phyloP scores from a whole-genome alignment of 2,329 filamentous ascomycete genomes.

The Botrytis deweyae region DNA sequence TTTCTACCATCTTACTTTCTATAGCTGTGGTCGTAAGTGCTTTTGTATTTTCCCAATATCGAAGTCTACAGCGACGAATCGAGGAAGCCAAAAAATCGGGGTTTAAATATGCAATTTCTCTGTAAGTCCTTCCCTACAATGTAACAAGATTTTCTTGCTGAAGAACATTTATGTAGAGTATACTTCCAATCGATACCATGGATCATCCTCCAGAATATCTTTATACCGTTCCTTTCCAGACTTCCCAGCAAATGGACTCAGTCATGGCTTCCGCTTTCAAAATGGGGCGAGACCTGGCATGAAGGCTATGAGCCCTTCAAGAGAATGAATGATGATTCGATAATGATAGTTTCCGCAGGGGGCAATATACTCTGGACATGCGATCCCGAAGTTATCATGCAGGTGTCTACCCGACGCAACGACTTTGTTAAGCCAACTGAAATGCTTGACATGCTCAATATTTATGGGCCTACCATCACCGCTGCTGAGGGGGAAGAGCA shows the following conservation, averaged over 20 bases:
- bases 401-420: conserved; percentile 1
- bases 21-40: not conserved
- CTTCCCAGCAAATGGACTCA: not conserved
- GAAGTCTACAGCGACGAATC: not conserved
- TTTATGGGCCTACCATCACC: conserved; percentile 15
- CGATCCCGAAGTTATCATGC: conserved; percentile 7
- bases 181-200: conserved; percentile 18
- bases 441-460: conserved; percentile 7
- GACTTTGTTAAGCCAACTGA: conserved; percentile 12
- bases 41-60: conserved; percentile 7
- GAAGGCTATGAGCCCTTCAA: conserved; percentile 11
- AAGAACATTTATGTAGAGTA: not conserved
- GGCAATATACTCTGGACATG: conserved; percentile 16
- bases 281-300: conserved; percentile 7
- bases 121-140: not conserved
- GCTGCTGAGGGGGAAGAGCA: conserved; percentile 12
- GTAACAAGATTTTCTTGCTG: not conserved
- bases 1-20: not conserved
- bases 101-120: conserved; percentile 14
- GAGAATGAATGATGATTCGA: not conserved
- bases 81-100: not conserved
- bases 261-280: not conserved
- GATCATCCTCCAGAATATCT: conserved; percentile 13
- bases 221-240: conserved; percentile 1
- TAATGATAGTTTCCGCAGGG: conserved; percentile 4